Evolutionary conservation across 83 land plant species (phyloP), one percentile per base, ranked within the genome.

Genomic region (Isoetes engelmannii): DNA sequence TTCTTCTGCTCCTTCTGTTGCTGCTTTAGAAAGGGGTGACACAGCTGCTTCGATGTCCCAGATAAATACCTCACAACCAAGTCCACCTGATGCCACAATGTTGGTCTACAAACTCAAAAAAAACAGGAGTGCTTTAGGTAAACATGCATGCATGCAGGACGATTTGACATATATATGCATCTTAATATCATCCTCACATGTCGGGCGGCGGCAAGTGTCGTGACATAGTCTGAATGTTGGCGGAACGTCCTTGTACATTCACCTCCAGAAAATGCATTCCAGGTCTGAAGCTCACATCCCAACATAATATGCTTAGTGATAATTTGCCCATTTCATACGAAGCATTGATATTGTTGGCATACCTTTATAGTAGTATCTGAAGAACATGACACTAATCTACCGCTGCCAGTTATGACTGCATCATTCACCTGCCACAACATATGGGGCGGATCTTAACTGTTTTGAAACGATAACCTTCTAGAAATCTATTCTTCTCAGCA

Each of bases 191-290:
- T 61, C 9, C 81, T 86, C 79, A 94, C 99, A 80, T 94, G 86
- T 67, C 84, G 84, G 47, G 99, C 99, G 37, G 92, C 76, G 61
- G 97, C 93, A 57, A 94, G 88, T 71, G 97, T 84, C 19, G 86
- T 88, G 62, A 94, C 99, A 83, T 94, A 94, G 66, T 94, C 99
- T 57, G 99, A 88, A 69, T 94, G 99, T 67, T 90, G 97, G 45
- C 88, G 85, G 9, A 90, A 85, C 47, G 99, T 94, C 79, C 80
- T 85, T 8, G 82, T 83, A 68, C 99, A 90, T 37, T 61, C 50
- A n/a, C 55, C 83, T 67, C 87, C 88, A 42, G 99, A 86, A 64
- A 81, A 82, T 59, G 84, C 61, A 48, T 83, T 77, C 99, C 99
- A 94, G 5, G 84, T 81, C 99, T 94, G 84, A 7, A 42, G 43